Evolutionary conservation across 495 filamentous ascomycete species (phyloP), one percentile per base, ranked within the genome.

Genomic region (Aspergillus nanangensis): DNA sequence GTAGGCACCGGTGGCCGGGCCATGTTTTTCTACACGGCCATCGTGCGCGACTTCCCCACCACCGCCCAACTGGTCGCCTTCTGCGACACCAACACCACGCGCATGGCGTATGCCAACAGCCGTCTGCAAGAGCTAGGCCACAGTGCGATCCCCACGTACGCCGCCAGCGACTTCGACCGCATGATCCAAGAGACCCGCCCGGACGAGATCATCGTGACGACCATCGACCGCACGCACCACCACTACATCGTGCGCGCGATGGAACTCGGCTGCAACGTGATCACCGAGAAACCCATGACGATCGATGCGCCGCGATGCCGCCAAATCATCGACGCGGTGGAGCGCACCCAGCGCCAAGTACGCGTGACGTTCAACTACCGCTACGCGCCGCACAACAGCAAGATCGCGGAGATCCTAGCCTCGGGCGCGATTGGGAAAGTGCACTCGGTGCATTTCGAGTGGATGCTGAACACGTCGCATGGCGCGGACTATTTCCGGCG

Each of bases 241-340:
- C 60, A 56, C 17, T 81, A 82, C 60, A 79, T 79, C 47, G 57
- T 74, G 20, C 67, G 69, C 13, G 74, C 77, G 4, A 61, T 82
- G 41, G 71, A 79, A 40, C 62, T 79, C 1, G 77, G 77, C n/a
- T 73, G 73, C 53, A 69, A 73, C 57, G 76, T 78, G 3, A 62
- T 80, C 33, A 79, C 71, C 13, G 77, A 82, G 52, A 82, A 82
- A 44, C 78, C 78, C 13, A 82, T 82, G 78, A 78, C 73, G 3
- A 67, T 79, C 55, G 76, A 80, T 50, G 76, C 70, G 7, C 61
- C 66, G 13, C 71, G 76, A 15, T 79, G 76, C 55, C 66, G 62
- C 3, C 57, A 61, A 27, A 79, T 80, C 47, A 48, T 67, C 22
- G 52, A 54, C 18, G 57, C 56, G 3, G 63, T 64, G 8, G 57